Percentiles rank a stretch among this genome's conserved stretches.
Conservation (phyloP, 2,329 filamentous ascomycete species). For the Lachnellula hyalina region DNA sequence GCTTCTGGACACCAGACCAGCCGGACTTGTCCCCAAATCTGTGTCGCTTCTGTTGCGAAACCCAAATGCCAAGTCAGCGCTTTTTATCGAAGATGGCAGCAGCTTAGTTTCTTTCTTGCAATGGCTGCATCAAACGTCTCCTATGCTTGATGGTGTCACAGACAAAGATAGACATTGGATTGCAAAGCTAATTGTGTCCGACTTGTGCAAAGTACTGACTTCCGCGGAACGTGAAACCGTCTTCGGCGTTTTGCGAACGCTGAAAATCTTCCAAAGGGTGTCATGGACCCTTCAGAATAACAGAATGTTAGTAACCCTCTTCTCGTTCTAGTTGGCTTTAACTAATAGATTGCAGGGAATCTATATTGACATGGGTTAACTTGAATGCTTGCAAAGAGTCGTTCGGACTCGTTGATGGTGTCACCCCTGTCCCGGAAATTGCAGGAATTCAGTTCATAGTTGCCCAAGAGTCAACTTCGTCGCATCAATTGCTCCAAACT, state of each 20-base stretch:
- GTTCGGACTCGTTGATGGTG: slow-evolving; percentile 12
- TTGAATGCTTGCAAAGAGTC: slow-evolving; percentile 4
- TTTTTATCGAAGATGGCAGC: slow-evolving; percentile 7
- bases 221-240: not conserved
- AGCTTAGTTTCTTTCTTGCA: slow-evolving; percentile 6
- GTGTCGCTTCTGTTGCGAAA: not conserved
- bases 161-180: slow-evolving; percentile 5
- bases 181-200: slow-evolving; percentile 3
- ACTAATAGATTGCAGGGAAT: slow-evolving; percentile 7
- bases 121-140: slow-evolving; percentile 11
- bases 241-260: not conserved
- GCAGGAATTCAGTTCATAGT: slow-evolving; percentile 16
- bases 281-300: slow-evolving; percentile 4
- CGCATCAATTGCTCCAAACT: slow-evolving; percentile 4
- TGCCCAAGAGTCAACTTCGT: not conserved
- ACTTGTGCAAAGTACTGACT: not conserved
- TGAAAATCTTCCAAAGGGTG: slow-evolving; percentile 15
- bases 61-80: not conserved
- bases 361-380: slow-evolving; percentile 11
- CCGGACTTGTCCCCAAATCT: not conserved
- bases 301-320: slow-evolving; percentile 6
- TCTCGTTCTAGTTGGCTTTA: not conserved
- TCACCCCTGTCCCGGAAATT: slow-evolving; percentile 14
- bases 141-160: not conserved
- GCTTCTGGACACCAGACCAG: slow-evolving; percentile 4